Evolutionary conservation across 345 rosid genomes (phyloP).

Genomic region (Brassica cretica): DNA sequence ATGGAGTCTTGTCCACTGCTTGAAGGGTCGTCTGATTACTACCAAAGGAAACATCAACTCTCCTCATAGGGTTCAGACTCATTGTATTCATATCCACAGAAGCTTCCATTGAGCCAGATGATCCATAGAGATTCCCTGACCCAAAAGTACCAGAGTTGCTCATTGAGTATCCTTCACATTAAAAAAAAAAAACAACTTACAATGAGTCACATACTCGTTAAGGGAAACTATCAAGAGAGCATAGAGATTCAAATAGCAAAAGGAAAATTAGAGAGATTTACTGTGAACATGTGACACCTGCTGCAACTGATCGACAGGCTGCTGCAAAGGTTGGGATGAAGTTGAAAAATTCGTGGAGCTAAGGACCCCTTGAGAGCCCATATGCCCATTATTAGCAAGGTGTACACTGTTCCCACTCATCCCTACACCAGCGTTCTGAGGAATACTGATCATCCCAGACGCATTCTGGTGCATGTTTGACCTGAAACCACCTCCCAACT

Average conservation of each 20-base stretch:
- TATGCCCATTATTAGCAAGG: constrained; percentile 37
- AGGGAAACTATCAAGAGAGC: constrained; percentile 16
- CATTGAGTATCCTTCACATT: constrained; percentile 80
- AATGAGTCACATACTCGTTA: neutral
- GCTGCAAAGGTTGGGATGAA: constrained; percentile 68
- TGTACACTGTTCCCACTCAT: constrained; percentile 58
- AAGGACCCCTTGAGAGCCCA: constrained; percentile 25
- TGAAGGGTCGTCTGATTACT: constrained; percentile 60
- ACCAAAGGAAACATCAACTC: constrained; percentile 49
- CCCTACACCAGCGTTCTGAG: constrained; percentile 62
- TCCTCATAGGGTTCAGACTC: constrained; percentile 54
- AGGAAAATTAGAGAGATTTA: constrained; percentile 43
- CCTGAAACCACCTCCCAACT: constrained; percentile 65
- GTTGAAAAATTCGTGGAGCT: constrained; percentile 47
- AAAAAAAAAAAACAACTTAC: constrained; percentile 2
- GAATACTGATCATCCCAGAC: constrained; percentile 65
- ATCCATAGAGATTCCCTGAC: constrained; percentile 63
- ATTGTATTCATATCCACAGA: constrained; percentile 52
- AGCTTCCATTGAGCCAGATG: constrained; percentile 57
- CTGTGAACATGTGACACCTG: constrained; percentile 65
- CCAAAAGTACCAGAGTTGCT: constrained; percentile 57
- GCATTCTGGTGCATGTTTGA: constrained; percentile 68
- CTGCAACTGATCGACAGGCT: constrained; percentile 68
- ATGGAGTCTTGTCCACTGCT: constrained; percentile 48
- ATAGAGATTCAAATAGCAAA: constrained; percentile 15